These are phyloP conservation scores for Metroxylon sagu DNA, from an alignment of 176 grass and related monocot genomes.

Conservation along the genomic window DNA sequence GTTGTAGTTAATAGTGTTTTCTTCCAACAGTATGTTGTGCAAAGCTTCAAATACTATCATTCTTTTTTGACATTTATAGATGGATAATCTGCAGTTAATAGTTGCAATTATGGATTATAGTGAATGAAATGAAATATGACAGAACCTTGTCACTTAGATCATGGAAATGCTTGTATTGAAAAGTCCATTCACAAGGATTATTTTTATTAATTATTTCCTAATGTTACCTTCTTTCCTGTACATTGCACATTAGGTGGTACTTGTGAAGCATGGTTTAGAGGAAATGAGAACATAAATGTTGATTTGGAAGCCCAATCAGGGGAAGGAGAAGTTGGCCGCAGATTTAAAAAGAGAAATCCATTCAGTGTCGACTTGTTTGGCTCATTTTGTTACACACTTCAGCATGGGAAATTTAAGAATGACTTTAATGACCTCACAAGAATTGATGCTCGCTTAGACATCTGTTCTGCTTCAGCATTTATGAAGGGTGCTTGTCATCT, in stretches of 20 bases:
- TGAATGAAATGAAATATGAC: too few species aligned
- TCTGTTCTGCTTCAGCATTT: conserved; percentile 28
- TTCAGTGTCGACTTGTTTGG: conserved; percentile 20
- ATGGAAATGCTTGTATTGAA: too few species aligned
- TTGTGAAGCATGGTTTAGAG: conserved; percentile 16
- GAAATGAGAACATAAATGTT: not conserved
- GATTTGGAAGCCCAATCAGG: not conserved
- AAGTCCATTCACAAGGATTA: too few species aligned
- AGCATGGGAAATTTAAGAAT: conserved; percentile 24
- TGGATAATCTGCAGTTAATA: too few species aligned
- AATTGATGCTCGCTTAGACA: conserved; percentile 31
- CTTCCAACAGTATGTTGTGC: too few species aligned
- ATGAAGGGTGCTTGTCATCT: conserved; percentile 8
- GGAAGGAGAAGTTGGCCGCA: not conserved
- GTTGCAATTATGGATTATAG: too few species aligned
- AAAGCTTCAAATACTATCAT: too few species aligned
- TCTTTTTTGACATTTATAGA: too few species aligned
- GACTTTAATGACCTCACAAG: conserved; percentile 32
- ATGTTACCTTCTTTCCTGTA: not conserved
- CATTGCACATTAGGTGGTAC: conserved; percentile 15
- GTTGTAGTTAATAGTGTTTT: too few species aligned
- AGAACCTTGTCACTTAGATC: too few species aligned
- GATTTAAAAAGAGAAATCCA: not conserved
- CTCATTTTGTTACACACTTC: conserved; percentile 25
- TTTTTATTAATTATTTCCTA: not conserved